Conservation (phyloP, 169 alveolate species). For the Amoebophrya sp. region DNA sequence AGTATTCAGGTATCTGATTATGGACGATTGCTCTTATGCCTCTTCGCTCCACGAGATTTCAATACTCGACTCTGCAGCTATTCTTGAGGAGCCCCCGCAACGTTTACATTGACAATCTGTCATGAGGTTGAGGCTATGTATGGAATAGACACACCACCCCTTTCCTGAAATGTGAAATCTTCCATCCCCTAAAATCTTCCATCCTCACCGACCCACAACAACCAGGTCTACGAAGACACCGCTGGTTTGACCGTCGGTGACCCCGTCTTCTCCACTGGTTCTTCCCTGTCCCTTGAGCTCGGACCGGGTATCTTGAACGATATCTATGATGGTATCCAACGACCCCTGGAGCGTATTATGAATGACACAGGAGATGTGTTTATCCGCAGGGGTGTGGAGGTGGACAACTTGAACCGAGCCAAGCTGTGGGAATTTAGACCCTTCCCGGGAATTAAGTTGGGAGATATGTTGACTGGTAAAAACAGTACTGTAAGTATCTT, state of each 20-base stretch:
- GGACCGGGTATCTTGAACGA: conserved; percentile 90
- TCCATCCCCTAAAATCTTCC: neutral
- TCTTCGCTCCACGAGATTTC: too few relatives aligned
- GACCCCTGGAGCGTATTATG: conserved; percentile 88
- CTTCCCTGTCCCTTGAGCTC: conserved; percentile 89
- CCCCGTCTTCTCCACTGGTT: conserved; percentile 93
- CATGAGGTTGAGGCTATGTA: neutral
- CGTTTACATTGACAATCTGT: too few relatives aligned
- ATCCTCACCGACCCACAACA: neutral
- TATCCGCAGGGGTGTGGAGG: conserved; percentile 92
- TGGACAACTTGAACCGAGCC: conserved; percentile 77
- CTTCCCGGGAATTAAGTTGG: conserved; percentile 67
- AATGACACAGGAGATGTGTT: conserved; percentile 69
- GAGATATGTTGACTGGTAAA: conserved; percentile 78
- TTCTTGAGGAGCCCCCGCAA: too few relatives aligned
- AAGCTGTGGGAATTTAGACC: conserved; percentile 88
- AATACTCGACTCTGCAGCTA: neutral
- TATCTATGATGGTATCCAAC: conserved; percentile 94
- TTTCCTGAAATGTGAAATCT: neutral
- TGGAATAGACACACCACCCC: neutral
- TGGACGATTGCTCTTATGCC: conserved; percentile 61
- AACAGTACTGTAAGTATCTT: too few relatives aligned
- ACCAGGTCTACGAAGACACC: neutral
- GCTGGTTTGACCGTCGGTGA: conserved; percentile 96
- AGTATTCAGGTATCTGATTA: conserved; percentile 94